phyloP scores from a whole-genome alignment of 2,329 filamentous ascomycete genomes.

The Penicillium expansum region DNA sequence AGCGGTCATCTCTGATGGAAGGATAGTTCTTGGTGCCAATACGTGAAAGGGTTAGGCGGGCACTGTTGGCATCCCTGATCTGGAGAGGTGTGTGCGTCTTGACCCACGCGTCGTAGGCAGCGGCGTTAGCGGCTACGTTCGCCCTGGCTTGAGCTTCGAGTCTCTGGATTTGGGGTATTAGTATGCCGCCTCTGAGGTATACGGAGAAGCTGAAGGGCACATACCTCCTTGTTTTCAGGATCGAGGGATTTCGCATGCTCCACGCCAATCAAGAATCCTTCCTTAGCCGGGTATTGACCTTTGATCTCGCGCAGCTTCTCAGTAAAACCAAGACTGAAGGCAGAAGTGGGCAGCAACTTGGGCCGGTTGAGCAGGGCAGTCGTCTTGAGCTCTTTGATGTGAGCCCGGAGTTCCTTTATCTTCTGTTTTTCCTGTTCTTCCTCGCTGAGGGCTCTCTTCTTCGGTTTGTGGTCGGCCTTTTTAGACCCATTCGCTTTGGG shows the following conservation, averaged over 20 bases:
- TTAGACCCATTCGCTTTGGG: background rate
- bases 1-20: conserved; percentile 54
- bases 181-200: background rate
- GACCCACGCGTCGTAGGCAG: conserved; percentile 55
- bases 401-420: conserved; percentile 29
- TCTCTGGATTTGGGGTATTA: conserved; percentile 42
- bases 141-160: conserved; percentile 53
- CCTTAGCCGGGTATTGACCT: conserved; percentile 3
- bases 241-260: conserved; percentile 17
- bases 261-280: conserved; percentile 21
- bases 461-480: conserved; percentile 22
- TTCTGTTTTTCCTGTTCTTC: conserved; percentile 31
- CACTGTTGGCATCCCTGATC: conserved; percentile 59
- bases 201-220: background rate
- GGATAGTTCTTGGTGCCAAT: conserved; percentile 20
- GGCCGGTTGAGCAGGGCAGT: conserved; percentile 33
- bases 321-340: conserved; percentile 24
- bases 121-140: conserved; percentile 45
- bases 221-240: conserved; percentile 25
- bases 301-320: conserved; percentile 18
- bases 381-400: conserved; percentile 35
- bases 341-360: conserved; percentile 31
- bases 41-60: conserved; percentile 44
- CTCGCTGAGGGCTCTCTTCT: conserved; percentile 31
- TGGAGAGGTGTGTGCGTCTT: conserved; percentile 53